These are phyloP conservation scores for Lentinus polychrous DNA, from an alignment of 1,284 basidiomycete species.

Conservation along the genomic window DNA sequence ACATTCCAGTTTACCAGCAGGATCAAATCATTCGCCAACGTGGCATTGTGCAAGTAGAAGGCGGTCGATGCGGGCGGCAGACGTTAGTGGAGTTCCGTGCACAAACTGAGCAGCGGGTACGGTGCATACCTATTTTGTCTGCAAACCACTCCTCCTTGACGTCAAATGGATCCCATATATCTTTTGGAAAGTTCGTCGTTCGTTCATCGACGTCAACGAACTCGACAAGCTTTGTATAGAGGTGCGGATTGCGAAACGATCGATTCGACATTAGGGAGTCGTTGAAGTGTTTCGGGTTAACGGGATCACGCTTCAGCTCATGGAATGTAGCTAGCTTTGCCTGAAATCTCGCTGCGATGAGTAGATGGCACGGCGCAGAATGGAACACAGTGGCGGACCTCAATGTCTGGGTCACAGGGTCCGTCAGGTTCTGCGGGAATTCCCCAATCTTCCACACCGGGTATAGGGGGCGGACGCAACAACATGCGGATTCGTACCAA, in stretches of 20 bases:
- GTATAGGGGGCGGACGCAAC: conserved; percentile 56
- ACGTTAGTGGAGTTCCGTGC: not conserved
- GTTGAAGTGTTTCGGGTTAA: conserved; percentile 85
- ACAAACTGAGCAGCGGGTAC: not conserved
- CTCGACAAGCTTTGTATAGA: conserved; percentile 89
- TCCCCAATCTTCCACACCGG: conserved; percentile 68
- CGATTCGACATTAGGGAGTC: conserved; percentile 86
- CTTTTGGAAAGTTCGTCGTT: conserved; percentile 67
- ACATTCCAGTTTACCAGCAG: not conserved
- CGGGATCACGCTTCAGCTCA: conserved; percentile 55
- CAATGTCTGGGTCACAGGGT: conserved; percentile 52
- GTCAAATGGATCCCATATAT: conserved; percentile 64
- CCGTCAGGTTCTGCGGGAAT: conserved; percentile 58
- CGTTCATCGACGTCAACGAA: conserved; percentile 88
- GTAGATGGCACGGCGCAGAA: conserved; percentile 24
- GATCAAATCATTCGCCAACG: too few species aligned
- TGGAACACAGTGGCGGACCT: conserved; percentile 32
- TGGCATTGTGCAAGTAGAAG: too few species aligned
- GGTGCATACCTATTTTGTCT: conserved; percentile 56
- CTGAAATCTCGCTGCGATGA: conserved; percentile 33
- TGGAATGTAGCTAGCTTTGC: conserved; percentile 75
- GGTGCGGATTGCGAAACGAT: conserved; percentile 90
- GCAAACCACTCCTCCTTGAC: conserved; percentile 62
- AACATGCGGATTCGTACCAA: conserved; percentile 45
- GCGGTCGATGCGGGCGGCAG: too few species aligned